Base-by-base conservation (phyloP, 2,329 filamentous ascomycete species). In the Ophiostoma populinum region DNA sequence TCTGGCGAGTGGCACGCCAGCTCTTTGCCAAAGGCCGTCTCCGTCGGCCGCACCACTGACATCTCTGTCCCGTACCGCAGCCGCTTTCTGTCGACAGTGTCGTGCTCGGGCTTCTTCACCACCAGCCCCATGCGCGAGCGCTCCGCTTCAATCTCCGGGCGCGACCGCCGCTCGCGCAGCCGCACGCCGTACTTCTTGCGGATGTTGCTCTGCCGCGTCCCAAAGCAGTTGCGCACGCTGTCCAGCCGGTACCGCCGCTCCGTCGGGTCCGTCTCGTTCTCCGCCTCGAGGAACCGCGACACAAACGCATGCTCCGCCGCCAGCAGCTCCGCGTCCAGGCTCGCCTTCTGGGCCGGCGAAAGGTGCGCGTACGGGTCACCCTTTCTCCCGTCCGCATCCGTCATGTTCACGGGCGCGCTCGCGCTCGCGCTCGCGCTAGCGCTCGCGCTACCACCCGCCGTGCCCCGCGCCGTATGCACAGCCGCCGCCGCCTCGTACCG, bases 171-270 rank as follows among this genome's bases (percentile, higher is more conserved):
- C 42, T 61, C 56, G 0, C 64, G 59, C 11, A 72, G 54, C 2
- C 59, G 57, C 21, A 73, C 65, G n/a, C 67, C 67, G 40, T 63
- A 71, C 40, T 61, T 69, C 46, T 68, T 71, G 10, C 68, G 59
- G 3, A 68, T 63, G n/a, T 57, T 57, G 35, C 63, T 69, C 46
- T 69, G 65, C 38, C 66, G 68, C 3, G 65, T 69, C 28, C 62
- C 62, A 43, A 65, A 67, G 3, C 58, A 59, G 42, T 70, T 71
- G 26, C 61, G 61, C 2, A 70, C 44, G 8, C 53, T 58, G 0
- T 57, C 54, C 0, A 69, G 34, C 31, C 44, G 50, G 1, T 12
- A 42, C 39, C 42, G 53, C 33, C 46, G 52, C 41, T 46, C 47
- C 27, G 38, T 43, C 2, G 52, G 48, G 24, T 62, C 54, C 0